Base-by-base conservation (phyloP, 2,329 filamentous ascomycete species). In the Plectosphaerella cucumerina region DNA sequence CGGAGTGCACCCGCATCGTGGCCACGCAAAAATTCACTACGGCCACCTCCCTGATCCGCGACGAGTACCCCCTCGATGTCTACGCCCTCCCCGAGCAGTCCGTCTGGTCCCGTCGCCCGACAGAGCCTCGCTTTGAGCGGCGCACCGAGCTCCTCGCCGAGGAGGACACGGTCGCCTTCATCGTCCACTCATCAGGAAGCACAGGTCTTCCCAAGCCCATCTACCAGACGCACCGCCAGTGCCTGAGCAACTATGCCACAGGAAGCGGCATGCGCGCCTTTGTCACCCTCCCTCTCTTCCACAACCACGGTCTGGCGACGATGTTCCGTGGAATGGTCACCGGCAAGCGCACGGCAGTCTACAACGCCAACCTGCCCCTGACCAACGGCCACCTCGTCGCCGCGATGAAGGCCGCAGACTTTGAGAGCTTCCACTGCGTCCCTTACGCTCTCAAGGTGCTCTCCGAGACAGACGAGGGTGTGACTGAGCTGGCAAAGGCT, bases 401-500 rank as follows among this genome's bases (percentile, higher is more conserved):
- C 18, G 71, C 69, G 4, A 63, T 79, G 60, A 59, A 65, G 2
- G 60, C 62, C 0, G 59, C 70, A 21, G 60, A 71, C 37, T 70
- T 75, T 1, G 69, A 82, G 47, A 71, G 77, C 37, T 71, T 83
- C 47, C 75, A 80, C 53, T 72, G 69, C 21, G 81, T 85, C 3
- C 81, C 81, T 0, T 84, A 84, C 53, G 72, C 76, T 0, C 60
- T 85, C 37, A 82, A 82, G 55, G 64, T 85, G 1, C 67, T 85
- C 1, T 73, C 75, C 1, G 81, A 85, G 59, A 73, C 73, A 0
- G 65, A 74, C 2, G 71, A 74, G 11, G 81, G 80, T 0, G 68
- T 81, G 6, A 61, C 70, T 4, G 63, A 63, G 11, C 60, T 82
- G 35, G 65, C 64, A 10, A 65, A 62, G 14, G 65, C 73, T 22